Evolutionary conservation across 345 rosid species (phyloP).

Genomic region (Luvunga scandens): DNA sequence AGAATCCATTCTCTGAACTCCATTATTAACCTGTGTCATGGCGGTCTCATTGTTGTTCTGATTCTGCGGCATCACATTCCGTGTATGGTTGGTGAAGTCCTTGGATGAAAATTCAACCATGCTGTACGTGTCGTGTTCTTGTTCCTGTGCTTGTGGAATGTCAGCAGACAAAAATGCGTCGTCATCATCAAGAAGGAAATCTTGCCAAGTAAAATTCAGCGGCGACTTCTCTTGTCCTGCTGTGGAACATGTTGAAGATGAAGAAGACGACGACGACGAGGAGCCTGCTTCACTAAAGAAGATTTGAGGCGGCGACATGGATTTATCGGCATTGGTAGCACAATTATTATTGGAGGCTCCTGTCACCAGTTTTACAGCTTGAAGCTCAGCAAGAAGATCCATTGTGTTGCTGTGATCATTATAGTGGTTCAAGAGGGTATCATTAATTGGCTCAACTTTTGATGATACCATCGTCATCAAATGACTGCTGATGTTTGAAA

Average conservation of each 20-base stretch:
- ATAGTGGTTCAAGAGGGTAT: constrained; percentile 14
- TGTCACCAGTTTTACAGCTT: constrained; percentile 66
- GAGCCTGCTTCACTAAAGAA: constrained; percentile 27
- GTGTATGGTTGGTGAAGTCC: constrained; percentile 21
- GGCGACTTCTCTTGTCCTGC: constrained; percentile 42
- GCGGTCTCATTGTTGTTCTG: neutral
- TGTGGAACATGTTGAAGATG: constrained; percentile 57
- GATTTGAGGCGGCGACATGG: neutral
- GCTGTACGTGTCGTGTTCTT: constrained; percentile 12
- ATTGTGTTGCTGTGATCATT: constrained; percentile 26
- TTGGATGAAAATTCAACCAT: constrained; percentile 27
- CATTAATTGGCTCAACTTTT: constrained; percentile 26
- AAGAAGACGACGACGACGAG: constrained; percentile 34
- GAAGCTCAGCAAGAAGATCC: constrained; percentile 72
- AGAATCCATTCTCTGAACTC: constrained; percentile 17
- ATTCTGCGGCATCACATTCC: neutral
- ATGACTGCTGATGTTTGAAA: constrained; percentile 16
- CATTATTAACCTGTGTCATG: constrained; percentile 1
- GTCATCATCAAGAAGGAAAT: constrained; percentile 76
- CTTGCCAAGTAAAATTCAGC: constrained; percentile 63
- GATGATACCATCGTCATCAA: constrained; percentile 17
- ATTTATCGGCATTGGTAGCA: constrained; percentile 16
- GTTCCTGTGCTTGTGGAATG: constrained; percentile 17
- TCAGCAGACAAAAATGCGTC: constrained; percentile 33
- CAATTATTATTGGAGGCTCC: constrained; percentile 38